Evolutionary conservation across 257 asterid species (phyloP).

Genomic region (Solanum bulbocastanum): DNA sequence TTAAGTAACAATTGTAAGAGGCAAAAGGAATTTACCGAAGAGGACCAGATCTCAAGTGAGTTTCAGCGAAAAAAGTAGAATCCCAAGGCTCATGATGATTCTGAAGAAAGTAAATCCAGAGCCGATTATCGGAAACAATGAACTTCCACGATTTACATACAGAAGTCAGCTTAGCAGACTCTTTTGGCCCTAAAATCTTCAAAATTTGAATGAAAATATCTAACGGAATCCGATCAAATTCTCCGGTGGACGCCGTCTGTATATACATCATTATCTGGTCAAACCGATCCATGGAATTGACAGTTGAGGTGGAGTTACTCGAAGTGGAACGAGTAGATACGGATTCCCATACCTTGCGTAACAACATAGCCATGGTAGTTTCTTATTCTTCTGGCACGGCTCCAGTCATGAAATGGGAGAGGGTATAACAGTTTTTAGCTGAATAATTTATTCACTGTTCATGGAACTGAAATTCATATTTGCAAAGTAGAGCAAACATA

Average conservation of each 20-base stretch:
- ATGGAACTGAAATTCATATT: neutral
- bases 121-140: constrained; percentile 64
- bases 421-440: neutral
- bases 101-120: constrained; percentile 90
- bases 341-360: constrained; percentile 63
- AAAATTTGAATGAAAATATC: constrained; percentile 61
- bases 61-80: constrained; percentile 75
- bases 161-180: constrained; percentile 53
- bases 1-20: no score
- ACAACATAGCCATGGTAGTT: constrained; percentile 34
- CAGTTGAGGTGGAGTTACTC: neutral
- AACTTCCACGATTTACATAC: constrained; percentile 80
- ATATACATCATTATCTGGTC: constrained; percentile 42
- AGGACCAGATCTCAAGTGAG: constrained; percentile 70
- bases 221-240: constrained; percentile 68
- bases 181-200: constrained; percentile 64
- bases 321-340: constrained; percentile 27
- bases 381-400: neutral
- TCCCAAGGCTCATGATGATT: constrained; percentile 72
- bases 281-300: constrained; percentile 23
- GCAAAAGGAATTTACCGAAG: constrained; percentile 38
- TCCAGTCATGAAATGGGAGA: neutral
- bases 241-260: constrained; percentile 62
- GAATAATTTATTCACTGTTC: neutral
- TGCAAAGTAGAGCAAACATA: neutral